Percentiles rank a stretch among this genome's conserved stretches.
Evolutionary conservation across 352 stramenopile species (phyloP).

Genomic region (Phytophthora cactorum): DNA sequence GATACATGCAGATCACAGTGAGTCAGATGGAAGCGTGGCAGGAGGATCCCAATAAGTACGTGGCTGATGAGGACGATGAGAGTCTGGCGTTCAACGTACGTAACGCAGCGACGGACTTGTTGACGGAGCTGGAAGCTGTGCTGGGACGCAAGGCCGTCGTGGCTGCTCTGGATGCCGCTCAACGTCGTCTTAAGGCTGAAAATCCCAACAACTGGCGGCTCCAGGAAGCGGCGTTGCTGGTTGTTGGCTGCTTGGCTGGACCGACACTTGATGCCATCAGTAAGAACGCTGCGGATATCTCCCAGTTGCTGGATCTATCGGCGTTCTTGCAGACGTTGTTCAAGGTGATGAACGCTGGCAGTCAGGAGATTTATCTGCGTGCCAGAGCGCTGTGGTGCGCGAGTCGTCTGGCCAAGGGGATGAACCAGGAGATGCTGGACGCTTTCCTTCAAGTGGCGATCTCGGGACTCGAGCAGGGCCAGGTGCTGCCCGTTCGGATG

Average conservation of each 20-base stretch:
- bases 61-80: conserved; percentile 87
- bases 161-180: conserved; percentile 57
- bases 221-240: conserved; percentile 76
- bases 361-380: conserved; percentile 77
- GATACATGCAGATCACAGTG: conserved; percentile 86
- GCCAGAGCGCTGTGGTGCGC: conserved; percentile 84
- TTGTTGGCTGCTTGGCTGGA: conserved; percentile 68
- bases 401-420: conserved; percentile 70
- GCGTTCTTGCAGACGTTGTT: conserved; percentile 81
- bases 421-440: conserved; percentile 76
- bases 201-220: conserved; percentile 64
- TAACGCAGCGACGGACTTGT: conserved; percentile 69
- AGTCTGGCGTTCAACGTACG: conserved; percentile 82
- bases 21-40: conserved; percentile 79
- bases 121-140: conserved; percentile 68
- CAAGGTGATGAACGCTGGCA: conserved; percentile 71
- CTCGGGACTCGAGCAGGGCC: conserved; percentile 69
- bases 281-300: conserved; percentile 57
- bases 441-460: conserved; percentile 77
- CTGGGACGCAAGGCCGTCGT: conserved; percentile 70
- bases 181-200: conserved; percentile 64
- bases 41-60: conserved; percentile 86
- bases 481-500: conserved; percentile 79
- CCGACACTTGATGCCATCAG: conserved; percentile 64
- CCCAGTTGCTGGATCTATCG: conserved; percentile 57